phyloP scores from a whole-genome alignment of 352 stramenopile genomes.

The Globisporangium cederbergense region DNA sequence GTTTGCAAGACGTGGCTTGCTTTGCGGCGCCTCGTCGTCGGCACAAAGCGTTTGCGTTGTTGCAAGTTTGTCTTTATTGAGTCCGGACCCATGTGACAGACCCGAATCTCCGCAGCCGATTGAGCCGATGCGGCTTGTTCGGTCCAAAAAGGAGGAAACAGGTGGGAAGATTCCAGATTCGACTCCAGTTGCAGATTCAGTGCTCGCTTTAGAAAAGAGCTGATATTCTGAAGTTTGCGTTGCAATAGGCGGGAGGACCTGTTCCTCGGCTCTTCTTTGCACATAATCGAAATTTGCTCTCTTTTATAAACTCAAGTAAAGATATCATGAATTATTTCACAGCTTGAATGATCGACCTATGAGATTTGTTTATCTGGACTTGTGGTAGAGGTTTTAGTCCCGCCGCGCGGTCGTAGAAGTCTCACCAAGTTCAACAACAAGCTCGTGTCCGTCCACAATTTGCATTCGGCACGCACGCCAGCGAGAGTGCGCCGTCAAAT shows the following conservation, averaged over 20 bases:
- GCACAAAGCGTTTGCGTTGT: no score
- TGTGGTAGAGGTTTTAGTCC: background rate
- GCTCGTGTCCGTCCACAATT: background rate
- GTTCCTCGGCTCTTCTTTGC: background rate
- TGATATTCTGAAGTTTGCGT: background rate
- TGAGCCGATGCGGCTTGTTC: background rate
- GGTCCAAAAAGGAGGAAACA: background rate
- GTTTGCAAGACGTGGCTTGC: no score
- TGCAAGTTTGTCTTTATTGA: no score
- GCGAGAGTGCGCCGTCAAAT: background rate
- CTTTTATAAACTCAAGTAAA: background rate
- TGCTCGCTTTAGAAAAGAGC: background rate
- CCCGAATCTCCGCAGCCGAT: background rate
- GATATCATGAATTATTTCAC: background rate
- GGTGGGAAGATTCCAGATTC: constrained; percentile 2
- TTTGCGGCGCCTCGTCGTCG: no score
- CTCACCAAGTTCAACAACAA: background rate
- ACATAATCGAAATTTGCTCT: no score
- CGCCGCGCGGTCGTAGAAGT: background rate
- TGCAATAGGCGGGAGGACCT: background rate
- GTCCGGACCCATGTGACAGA: background rate
- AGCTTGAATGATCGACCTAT: background rate
- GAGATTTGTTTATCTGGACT: background rate
- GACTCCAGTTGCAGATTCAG: background rate
- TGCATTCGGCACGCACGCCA: background rate